Base-by-base conservation (phyloP, 202 grass and related monocot species). In the Schoenoplectus triqueter region DNA sequence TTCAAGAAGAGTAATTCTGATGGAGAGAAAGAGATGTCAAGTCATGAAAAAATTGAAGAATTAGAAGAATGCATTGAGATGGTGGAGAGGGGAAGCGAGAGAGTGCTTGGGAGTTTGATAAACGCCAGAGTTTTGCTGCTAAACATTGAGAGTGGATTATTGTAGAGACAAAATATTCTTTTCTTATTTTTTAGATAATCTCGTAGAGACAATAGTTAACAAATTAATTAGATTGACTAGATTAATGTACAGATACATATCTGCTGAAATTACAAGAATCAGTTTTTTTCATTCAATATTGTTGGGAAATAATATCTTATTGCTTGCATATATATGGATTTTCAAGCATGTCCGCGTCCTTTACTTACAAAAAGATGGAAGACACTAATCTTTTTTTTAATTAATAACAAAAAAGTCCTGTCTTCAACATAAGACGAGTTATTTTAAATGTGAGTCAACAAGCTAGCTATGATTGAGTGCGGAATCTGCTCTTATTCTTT, bases 61-160 rank as follows among this genome's bases (percentile, higher is more conserved):
- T 82, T 86, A 13, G 86, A 94, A 1, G 85, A 74, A 9, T 92
- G 84, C 80, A 48, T 92, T 14, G 70, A 19, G 1, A 73, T 63
- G 1, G 86, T 85, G 54, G 89, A 97, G 85, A 82, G 10, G 52
- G 82, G 86, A 65, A 92, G 86, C 59, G 88, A 92, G 61, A 87
- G 73, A 86, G 87, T 90, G 63, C 92, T 90, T 49, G 88, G 88
- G 22, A 83, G 67, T 82, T 64, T 93, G 76, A 69, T 93, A 6
- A 86, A 84, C 15, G 70, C 82, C 11, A 87, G 94, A 80, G 91
- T 97, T 10, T 71, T 78, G 0, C 88, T 97, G 10, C 86, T 97
- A 2, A 97, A 97, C 60, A 92, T 93, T 40, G 71, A 86, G 2
- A 92, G 86, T 49, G 63, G 75, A 63, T 39, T 56, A 13, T 13